These are phyloP conservation scores for Rhizoctonia solani DNA, from an alignment of 1,284 basidiomycete species.

Conservation along the genomic window DNA sequence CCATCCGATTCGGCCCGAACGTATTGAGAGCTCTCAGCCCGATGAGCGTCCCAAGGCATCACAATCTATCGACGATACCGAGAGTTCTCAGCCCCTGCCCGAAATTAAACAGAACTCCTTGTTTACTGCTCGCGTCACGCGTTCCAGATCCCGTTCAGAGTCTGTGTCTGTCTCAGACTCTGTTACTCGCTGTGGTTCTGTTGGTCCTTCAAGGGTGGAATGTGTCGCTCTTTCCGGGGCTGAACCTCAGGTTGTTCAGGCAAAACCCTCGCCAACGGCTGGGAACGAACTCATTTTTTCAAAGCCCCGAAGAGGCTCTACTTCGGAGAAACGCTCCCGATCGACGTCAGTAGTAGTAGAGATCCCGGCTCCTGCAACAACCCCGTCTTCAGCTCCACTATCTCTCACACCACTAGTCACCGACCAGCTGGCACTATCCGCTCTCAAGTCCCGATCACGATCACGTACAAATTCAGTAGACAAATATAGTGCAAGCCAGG, in stretches of 20 bases:
- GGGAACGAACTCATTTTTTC: background rate
- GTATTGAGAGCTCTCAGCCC: background rate
- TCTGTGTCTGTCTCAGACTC: conserved; percentile 12
- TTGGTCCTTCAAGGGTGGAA: background rate
- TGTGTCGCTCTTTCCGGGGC: conserved; percentile 2
- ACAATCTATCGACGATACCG: too few relatives aligned
- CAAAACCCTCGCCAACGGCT: too few relatives aligned
- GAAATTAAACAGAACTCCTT: too few relatives aligned
- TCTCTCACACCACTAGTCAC: conserved; percentile 19
- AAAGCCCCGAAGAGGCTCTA: conserved; percentile 15
- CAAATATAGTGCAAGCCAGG: conserved; percentile 1
- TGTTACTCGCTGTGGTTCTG: background rate
- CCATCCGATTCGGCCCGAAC: background rate
- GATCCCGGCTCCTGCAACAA: too few relatives aligned
- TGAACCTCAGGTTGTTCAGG: background rate
- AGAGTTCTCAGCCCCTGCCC: too few relatives aligned
- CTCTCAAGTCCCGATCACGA: background rate
- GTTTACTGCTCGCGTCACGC: background rate
- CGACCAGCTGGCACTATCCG: background rate
- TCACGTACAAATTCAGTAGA: conserved; percentile 16
- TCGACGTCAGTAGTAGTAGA: too few relatives aligned
- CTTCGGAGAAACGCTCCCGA: background rate
- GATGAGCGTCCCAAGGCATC: too few relatives aligned
- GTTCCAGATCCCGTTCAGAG: conserved; percentile 15
- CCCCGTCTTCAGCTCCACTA: background rate